These are phyloP conservation scores for Aspergillus nidulans DNA, from an alignment of 495 filamentous ascomycete genomes.

Conservation along the genomic window DNA sequence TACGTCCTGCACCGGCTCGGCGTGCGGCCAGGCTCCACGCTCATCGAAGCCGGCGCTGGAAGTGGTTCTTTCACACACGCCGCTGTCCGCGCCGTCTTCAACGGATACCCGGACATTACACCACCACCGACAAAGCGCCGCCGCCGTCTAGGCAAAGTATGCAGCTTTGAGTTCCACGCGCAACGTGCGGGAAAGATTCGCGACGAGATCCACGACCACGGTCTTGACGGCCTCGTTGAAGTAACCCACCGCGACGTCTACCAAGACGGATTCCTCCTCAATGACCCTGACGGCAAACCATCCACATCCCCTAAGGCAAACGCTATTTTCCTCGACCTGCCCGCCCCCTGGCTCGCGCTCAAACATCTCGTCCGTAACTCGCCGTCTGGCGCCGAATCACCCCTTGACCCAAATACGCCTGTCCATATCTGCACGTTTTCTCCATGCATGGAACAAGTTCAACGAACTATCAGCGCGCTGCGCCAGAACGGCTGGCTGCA, in stretches of 20 bases:
- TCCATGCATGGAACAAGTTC: conserved; percentile 94
- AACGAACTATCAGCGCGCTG: conserved; percentile 71
- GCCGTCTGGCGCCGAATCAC: conserved; percentile 43
- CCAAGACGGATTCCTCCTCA: conserved; percentile 71
- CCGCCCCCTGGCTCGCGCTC: conserved; percentile 87
- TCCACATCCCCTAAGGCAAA: conserved; percentile 58
- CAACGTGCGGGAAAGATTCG: conserved; percentile 67
- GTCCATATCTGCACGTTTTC: conserved; percentile 87
- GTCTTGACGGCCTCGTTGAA: conserved; percentile 64
- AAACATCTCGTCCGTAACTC: conserved; percentile 69
- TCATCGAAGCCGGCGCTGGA: conserved; percentile 93
- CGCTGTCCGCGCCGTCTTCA: conserved; percentile 80
- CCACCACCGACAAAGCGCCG: conserved; percentile 18
- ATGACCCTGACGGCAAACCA: conserved; percentile 30
- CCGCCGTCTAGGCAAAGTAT: conserved; percentile 64
- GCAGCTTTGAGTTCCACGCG: conserved; percentile 89
- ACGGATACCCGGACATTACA: conserved; percentile 55
- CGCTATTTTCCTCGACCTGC: conserved; percentile 87
- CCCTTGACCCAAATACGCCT: conserved; percentile 63
- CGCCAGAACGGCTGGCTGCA: conserved; percentile 81
- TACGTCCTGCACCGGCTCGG: conserved; percentile 87
- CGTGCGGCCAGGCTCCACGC: conserved; percentile 67
- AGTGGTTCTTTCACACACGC: conserved; percentile 96
- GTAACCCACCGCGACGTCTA: conserved; percentile 94
- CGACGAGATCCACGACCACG: conserved; percentile 71